phyloP scores from a whole-genome alignment of 2,329 filamentous ascomycete species.

The Aspergillus pseudonomiae region DNA sequence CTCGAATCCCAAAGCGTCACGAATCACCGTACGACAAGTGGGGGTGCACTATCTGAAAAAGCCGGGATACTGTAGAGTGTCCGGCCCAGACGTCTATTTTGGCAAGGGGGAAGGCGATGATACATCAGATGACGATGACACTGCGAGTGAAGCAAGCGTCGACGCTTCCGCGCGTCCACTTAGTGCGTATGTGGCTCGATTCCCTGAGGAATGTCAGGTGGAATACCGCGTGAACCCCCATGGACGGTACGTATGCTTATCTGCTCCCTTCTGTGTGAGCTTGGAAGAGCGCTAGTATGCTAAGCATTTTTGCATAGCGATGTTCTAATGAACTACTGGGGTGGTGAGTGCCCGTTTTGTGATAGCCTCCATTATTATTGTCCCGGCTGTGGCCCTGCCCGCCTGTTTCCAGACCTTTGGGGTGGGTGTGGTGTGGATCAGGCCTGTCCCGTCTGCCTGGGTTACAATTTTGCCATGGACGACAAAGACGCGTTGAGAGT shows the following conservation, averaged over 20 bases:
- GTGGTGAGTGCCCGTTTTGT: neutral
- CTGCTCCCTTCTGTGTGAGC: neutral
- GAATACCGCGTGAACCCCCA: neutral
- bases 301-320: fast-evolving
- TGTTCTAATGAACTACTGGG: neutral
- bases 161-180: no score
- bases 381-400: neutral
- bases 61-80: neutral
- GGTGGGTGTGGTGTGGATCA: neutral
- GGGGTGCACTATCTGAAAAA: no score
- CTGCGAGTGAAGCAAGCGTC: no score
- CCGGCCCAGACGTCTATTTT: neutral
- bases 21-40: neutral
- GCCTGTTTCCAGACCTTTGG: neutral
- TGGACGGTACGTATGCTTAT: neutral
- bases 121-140: no score
- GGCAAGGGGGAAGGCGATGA: neutral
- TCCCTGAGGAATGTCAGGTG: neutral
- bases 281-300: fast-evolving
- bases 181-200: neutral
- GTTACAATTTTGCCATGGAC: neutral
- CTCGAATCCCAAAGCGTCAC: neutral
- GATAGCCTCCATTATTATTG: neutral
- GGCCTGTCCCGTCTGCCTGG: neutral
- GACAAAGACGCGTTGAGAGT: neutral